Evolutionary conservation across 2,329 filamentous ascomycete species (phyloP), one percentile per base, ranked within the genome.

Genomic region (Cytospora piceae): DNA sequence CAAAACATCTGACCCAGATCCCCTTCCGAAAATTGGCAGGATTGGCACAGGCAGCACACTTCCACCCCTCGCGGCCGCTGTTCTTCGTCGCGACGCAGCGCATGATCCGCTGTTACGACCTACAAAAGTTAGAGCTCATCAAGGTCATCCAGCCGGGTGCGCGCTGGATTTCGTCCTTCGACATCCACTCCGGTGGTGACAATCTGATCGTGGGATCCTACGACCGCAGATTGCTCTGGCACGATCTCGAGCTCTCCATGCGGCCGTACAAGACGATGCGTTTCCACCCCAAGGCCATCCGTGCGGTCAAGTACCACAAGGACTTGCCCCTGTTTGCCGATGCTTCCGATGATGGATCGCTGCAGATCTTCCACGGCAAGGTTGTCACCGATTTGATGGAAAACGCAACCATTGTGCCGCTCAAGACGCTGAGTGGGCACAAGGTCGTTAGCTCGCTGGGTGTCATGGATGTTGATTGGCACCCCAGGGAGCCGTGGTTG

Each of bases 31-130:
- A 83, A 63, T 77, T 87, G 34, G 88, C 93, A 57, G 92, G 90
- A 57, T 83, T 91, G 64, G 85, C 94, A 1, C 94, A 98, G 78
- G 90, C 91, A 1, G 94, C 93, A 5, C 92, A 94, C 71, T 99
- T 99, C 85, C 96, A 99, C 77, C 95, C 95, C 2, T 92, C 90
- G 51, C 90, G 93, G 71, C 94, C 95, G 0, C 87, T 97, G 58
- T 94, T 99, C 81, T 98, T 98, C 75, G 92, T 99, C 63, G 95
- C 95, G 3, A 98, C 96, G 14, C 93, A 97, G 77, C 91, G 94
- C 72, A 90, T 91, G 65, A 94, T 99, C 74, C 91, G 95, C 64
- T 91, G 92, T 74, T 99, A 99, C 80, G 95, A 99, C 77, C 85
- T 99, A 55, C 91, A 94, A 70, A 90, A 90, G 72, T 93, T 97